These are phyloP conservation scores for Aspergillus sp. DNA, from an alignment of 2,329 filamentous ascomycete species.

Conservation along the genomic window DNA sequence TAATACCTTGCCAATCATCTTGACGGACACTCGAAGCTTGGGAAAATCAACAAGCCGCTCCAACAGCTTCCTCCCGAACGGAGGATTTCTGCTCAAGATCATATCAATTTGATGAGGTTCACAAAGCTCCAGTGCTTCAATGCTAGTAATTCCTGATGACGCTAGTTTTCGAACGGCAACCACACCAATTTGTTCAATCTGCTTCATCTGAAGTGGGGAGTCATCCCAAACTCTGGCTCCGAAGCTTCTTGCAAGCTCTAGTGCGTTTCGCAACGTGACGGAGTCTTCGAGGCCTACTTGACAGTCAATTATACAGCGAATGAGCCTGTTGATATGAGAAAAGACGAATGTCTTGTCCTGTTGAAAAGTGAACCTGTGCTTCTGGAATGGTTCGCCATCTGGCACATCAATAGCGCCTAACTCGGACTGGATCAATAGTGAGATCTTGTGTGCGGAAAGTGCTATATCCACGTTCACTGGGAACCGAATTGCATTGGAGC, in stretches of 20 bases:
- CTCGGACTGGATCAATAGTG: slow-evolving; percentile 73
- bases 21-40: slow-evolving; percentile 59
- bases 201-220: slow-evolving; percentile 75
- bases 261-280: slow-evolving; percentile 64
- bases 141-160: slow-evolving; percentile 67
- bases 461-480: slow-evolving; percentile 69
- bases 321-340: slow-evolving; percentile 67
- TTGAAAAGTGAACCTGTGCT: slow-evolving; percentile 58
- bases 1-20: slow-evolving; percentile 51
- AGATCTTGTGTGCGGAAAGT: slow-evolving; percentile 71
- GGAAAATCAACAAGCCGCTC: slow-evolving; percentile 72
- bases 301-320: slow-evolving; percentile 77
- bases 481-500: slow-evolving; percentile 67
- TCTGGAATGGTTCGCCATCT: slow-evolving; percentile 58
- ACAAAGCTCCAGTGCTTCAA: slow-evolving; percentile 68
- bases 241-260: slow-evolving; percentile 78
- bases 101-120: slow-evolving; percentile 75
- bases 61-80: slow-evolving; percentile 73
- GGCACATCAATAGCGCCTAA: slow-evolving; percentile 68
- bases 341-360: slow-evolving; percentile 67
- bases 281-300: slow-evolving; percentile 66
- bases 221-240: slow-evolving; percentile 80
- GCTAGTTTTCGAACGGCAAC: slow-evolving; percentile 75
- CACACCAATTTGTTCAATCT: slow-evolving; percentile 76
- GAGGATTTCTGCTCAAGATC: slow-evolving; percentile 75